Evolutionary conservation across 208 protist species (phyloP).

Genomic region (Leishmania martiniquensis): DNA sequence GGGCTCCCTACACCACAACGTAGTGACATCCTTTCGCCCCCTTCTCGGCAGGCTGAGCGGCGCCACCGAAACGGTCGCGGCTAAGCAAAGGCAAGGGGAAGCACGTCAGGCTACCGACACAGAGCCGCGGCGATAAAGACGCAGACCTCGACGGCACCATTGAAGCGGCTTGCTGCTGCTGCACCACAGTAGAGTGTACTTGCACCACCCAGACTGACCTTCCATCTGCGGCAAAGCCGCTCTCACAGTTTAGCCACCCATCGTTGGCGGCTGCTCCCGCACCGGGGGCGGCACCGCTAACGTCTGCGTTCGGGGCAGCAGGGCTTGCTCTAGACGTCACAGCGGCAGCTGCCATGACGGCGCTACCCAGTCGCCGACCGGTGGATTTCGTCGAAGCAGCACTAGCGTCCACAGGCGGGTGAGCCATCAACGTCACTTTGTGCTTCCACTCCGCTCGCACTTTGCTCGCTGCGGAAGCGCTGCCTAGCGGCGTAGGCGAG

Average conservation of each 20-base stretch:
- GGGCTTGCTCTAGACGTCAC: neutral
- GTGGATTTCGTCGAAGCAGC: neutral
- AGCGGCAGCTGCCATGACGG: conserved; percentile 3
- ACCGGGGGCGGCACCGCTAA: neutral
- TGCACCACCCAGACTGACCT: conserved; percentile 29
- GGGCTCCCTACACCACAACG: conserved; percentile 7
- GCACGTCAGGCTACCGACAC: conserved; percentile 15
- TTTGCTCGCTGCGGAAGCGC: conserved; percentile 2
- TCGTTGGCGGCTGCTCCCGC: conserved; percentile 4
- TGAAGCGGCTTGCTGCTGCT: conserved; percentile 2
- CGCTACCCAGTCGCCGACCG: neutral
- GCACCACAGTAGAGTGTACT: conserved; percentile 22
- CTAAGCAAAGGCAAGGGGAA: conserved; percentile 3
- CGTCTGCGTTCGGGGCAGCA: neutral
- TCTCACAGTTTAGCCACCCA: conserved; percentile 12
- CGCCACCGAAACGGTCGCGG: neutral
- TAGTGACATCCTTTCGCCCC: conserved; percentile 7
- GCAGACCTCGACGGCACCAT: neutral
- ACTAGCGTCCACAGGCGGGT: neutral
- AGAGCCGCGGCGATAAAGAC: conserved; percentile 1
- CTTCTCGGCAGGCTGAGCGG: neutral
- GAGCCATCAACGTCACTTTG: conserved; percentile 17
- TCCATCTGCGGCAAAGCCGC: conserved; percentile 22
- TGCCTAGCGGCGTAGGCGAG: neutral
- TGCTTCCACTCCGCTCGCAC: conserved; percentile 19